Percentiles rank a stretch among this genome's conserved stretches.
Evolutionary conservation across 140 eudicot species (phyloP).

Genomic region (Cichorium intybus): DNA sequence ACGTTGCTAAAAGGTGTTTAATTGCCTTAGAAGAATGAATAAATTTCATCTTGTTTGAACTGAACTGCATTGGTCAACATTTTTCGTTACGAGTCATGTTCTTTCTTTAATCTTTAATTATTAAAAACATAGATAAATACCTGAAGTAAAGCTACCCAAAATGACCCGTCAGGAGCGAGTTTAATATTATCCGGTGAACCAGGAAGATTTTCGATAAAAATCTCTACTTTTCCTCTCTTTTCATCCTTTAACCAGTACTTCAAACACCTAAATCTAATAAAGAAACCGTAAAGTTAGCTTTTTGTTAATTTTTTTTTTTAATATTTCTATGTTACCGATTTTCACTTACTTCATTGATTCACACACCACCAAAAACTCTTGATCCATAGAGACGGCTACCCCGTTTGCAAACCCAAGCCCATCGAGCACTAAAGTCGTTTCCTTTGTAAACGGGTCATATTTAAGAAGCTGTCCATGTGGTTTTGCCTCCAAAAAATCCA

Average conservation of each 20-base stretch:
- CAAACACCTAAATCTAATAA: slow-evolving; percentile 65
- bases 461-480: slow-evolving; percentile 82
- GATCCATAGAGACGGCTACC: slow-evolving; percentile 55
- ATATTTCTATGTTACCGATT: not conserved
- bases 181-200: slow-evolving; percentile 86
- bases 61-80: slow-evolving; percentile 33
- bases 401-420: slow-evolving; percentile 74
- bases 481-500: slow-evolving; percentile 66
- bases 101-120: too few relatives aligned
- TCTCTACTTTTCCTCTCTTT: slow-evolving; percentile 55
- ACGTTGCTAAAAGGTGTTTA: slow-evolving; percentile 49
- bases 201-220: slow-evolving; percentile 79
- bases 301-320: not conserved
- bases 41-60: slow-evolving; percentile 33
- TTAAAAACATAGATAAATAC: too few relatives aligned
- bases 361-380: slow-evolving; percentile 71
- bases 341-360: slow-evolving; percentile 80
- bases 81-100: not conserved
- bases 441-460: slow-evolving; percentile 46
- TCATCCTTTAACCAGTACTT: slow-evolving; percentile 79
- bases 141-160: slow-evolving; percentile 74
- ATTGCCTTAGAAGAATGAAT: slow-evolving; percentile 47
- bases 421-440: slow-evolving; percentile 48
- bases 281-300: not conserved
- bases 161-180: slow-evolving; percentile 91